Evolutionary conservation across 306 rosid genomes (phyloP).

Genomic region (Cyclanthera cordifolia): DNA sequence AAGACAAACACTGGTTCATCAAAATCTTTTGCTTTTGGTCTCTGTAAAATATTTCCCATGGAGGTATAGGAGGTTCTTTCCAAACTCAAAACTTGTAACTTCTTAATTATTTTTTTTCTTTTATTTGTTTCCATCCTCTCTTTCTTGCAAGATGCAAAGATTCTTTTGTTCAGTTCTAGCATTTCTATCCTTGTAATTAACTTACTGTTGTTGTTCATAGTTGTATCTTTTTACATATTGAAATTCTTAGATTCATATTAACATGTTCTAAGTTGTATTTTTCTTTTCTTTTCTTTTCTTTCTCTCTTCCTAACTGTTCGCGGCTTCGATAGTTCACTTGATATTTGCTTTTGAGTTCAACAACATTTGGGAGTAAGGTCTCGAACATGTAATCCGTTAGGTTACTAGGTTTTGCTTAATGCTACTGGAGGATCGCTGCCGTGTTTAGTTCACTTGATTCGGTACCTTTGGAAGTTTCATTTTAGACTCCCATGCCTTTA

Average conservation of each 20-base stretch:
- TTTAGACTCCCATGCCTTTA: too few relatives aligned
- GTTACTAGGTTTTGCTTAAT: too few relatives aligned
- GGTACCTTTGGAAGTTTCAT: too few relatives aligned
- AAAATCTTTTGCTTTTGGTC: slow-evolving; percentile 7
- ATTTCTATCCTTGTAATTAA: slow-evolving; percentile 14
- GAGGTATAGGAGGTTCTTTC: slow-evolving; percentile 9
- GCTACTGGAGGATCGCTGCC: too few relatives aligned
- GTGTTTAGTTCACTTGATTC: too few relatives aligned
- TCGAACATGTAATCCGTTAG: too few relatives aligned
- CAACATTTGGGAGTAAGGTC: too few relatives aligned
- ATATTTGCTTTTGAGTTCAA: too few relatives aligned
- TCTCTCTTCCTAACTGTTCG: too few relatives aligned
- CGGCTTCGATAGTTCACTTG: too few relatives aligned
- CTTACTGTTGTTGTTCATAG: slow-evolving; percentile 12
- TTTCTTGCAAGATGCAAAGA: neutral
- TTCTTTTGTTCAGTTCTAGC: slow-evolving; percentile 7
- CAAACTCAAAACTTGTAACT: neutral
- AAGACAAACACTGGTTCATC: too few relatives aligned
- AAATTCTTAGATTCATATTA: slow-evolving; percentile 9
- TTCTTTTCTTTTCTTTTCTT: too few relatives aligned
- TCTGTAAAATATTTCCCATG: slow-evolving; percentile 16
- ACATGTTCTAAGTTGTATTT: neutral
- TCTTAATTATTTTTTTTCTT: neutral
- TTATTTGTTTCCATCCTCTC: neutral
- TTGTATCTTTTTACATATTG: slow-evolving; percentile 9